Evolutionary conservation across 371 early-diverging fungal genomes (phyloP).

Genomic region (Zopfochytrium polystomum): DNA sequence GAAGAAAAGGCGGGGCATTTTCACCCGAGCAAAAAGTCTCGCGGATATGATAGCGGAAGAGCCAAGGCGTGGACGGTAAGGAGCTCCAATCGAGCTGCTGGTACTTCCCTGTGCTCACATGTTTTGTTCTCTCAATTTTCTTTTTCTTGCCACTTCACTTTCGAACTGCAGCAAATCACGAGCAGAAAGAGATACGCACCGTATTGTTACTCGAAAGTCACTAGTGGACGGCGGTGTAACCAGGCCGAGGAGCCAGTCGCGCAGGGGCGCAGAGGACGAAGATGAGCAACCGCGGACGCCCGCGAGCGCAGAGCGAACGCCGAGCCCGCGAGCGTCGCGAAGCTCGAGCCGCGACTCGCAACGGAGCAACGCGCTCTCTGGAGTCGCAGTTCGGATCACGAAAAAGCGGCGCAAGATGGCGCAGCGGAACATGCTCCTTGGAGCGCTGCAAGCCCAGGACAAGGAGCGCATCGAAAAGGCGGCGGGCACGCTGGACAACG

Average conservation of each 20-base stretch:
- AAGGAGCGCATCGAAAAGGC: conserved; percentile 29
- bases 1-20: conserved; percentile 25
- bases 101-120: no score
- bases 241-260: not conserved
- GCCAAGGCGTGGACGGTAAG: not conserved
- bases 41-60: conserved; percentile 17
- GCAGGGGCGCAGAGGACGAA: not conserved
- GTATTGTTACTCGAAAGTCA: no score
- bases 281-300: not conserved
- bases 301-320: not conserved
- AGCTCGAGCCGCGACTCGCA: no score
- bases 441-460: conserved; percentile 12
- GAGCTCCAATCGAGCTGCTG: conserved; percentile 11
- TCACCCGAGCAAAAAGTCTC: conserved; percentile 3
- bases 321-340: conserved; percentile 5
- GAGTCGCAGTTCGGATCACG: conserved; percentile 11
- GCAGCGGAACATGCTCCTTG: conserved; percentile 18
- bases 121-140: not conserved
- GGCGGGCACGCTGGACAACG: conserved; percentile 16
- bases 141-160: not conserved
- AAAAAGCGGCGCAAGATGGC: conserved; percentile 20
- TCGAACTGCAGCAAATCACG: conserved; percentile 9
- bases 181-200: conserved; percentile 12
- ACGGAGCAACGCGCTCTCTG: conserved; percentile 1
- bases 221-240: conserved; percentile 21